phyloP scores from a whole-genome alignment of 2,329 filamentous ascomycete species.

The Cercospora nicotianae region DNA sequence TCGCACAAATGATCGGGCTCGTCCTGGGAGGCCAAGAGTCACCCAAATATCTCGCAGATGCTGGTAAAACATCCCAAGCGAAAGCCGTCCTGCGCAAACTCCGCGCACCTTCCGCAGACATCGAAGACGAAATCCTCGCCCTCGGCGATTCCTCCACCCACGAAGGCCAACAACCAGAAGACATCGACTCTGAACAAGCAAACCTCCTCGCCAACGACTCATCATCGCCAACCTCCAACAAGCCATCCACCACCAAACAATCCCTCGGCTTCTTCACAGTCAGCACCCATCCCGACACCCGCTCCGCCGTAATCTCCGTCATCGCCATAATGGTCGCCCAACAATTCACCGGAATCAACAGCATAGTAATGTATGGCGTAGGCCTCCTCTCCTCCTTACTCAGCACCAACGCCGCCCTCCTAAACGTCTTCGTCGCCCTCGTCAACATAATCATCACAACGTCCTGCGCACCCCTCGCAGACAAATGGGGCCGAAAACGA shows the following conservation, averaged over 20 bases:
- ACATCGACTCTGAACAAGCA: conserved; percentile 70
- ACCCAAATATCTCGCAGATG: conserved; percentile 77
- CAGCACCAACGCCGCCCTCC: conserved; percentile 73
- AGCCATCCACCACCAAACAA: conserved; percentile 23
- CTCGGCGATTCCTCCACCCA: conserved; percentile 33
- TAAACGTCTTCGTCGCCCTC: conserved; percentile 84
- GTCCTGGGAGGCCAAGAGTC: conserved; percentile 75
- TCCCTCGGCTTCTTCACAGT: conserved; percentile 55
- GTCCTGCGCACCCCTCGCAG: conserved; percentile 77
- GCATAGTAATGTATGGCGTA: conserved; percentile 97
- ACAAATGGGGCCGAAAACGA: conserved; percentile 81
- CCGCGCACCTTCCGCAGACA: conserved; percentile 66
- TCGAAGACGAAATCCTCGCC: conserved; percentile 68
- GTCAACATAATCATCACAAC: conserved; percentile 84
- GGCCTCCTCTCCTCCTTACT: conserved; percentile 80
- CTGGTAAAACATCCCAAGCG: conserved; percentile 62
- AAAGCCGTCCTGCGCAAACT: conserved; percentile 71
- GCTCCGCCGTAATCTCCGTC: conserved; percentile 81
- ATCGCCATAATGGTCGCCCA: conserved; percentile 93
- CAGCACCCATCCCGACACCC: conserved; percentile 65
- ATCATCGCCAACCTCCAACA: background rate
- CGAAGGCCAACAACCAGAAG: conserved; percentile 27
- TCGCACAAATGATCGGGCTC: conserved; percentile 68
- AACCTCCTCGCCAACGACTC: conserved; percentile 34
- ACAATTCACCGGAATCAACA: conserved; percentile 90